phyloP scores from a whole-genome alignment of 139 green algal species.

The Eudorina sp. region DNA sequence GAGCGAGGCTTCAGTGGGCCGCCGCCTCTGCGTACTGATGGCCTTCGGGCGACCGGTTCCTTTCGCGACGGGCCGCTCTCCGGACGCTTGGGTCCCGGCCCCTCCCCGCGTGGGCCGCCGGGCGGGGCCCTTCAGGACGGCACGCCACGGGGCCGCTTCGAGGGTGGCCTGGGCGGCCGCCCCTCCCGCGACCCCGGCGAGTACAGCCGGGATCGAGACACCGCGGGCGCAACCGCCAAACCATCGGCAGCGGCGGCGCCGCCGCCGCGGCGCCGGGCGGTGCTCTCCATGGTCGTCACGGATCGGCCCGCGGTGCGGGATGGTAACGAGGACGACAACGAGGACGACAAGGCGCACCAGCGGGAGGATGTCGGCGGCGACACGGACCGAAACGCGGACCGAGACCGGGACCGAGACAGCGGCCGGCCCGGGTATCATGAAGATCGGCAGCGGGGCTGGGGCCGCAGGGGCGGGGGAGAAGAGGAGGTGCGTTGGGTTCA shows the following conservation, averaged over 20 bases:
- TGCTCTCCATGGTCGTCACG: slow-evolving; percentile 17
- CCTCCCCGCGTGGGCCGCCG: neutral
- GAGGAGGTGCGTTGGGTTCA: neutral
- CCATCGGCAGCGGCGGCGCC: neutral
- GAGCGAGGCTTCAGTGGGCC: slow-evolving; percentile 7
- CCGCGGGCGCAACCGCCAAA: neutral
- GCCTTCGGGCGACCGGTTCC: neutral
- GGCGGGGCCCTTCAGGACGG: neutral
- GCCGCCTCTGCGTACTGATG: neutral
- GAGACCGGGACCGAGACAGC: neutral
- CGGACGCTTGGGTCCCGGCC: neutral
- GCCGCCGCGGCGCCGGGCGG: slow-evolving; percentile 13
- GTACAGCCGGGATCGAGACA: neutral
- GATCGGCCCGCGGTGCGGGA: neutral
- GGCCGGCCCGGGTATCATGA: neutral
- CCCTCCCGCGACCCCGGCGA: neutral
- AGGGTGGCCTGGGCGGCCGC: neutral
- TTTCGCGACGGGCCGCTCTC: slow-evolving; percentile 1
- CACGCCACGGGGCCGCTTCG: neutral
- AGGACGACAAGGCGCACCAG: neutral
- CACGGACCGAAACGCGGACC: neutral
- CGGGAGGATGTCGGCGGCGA: neutral
- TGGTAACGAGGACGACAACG: too few species aligned
- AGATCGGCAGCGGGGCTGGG: slow-evolving; percentile 2
- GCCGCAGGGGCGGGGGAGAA: neutral